Evolutionary conservation across 1,139 yeast species (phyloP).

Genomic region (Lodderomyces oxycetoniae): DNA sequence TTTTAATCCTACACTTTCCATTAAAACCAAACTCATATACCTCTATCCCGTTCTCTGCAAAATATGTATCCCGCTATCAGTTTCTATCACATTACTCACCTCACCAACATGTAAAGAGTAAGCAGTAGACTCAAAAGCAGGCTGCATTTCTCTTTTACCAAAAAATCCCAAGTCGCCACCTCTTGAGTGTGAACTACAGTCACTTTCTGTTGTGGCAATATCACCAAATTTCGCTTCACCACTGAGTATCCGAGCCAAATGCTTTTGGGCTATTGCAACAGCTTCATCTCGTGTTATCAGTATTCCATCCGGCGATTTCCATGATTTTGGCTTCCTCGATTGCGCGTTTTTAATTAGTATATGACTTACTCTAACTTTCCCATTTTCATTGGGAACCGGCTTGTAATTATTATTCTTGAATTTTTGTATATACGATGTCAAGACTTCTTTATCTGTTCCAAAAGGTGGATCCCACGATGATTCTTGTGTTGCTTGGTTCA

Average conservation of each 20-base stretch:
- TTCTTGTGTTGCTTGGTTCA: conserved; percentile 62
- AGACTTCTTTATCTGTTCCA: conserved; percentile 64
- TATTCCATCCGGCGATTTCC: conserved; percentile 69
- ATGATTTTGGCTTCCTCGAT: conserved; percentile 85
- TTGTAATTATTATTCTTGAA: conserved; percentile 51
- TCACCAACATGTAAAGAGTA: conserved; percentile 80
- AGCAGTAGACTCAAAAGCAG: conserved; percentile 84
- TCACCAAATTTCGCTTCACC: conserved; percentile 71
- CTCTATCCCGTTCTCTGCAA: conserved; percentile 75
- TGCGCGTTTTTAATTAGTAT: conserved; percentile 76
- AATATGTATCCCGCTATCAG: conserved; percentile 87
- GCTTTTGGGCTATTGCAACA: conserved; percentile 53
- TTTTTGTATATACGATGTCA: conserved; percentile 51
- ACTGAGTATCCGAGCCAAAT: conserved; percentile 55
- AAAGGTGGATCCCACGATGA: conserved; percentile 92
- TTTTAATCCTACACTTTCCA: neutral
- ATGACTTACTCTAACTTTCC: conserved; percentile 52
- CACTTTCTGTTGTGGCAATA: conserved; percentile 79
- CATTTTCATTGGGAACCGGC: conserved; percentile 53
- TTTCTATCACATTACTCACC: conserved; percentile 75
- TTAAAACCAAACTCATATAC: too few species aligned
- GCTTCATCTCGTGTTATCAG: conserved; percentile 84
- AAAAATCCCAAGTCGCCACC: conserved; percentile 93
- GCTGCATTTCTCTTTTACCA: conserved; percentile 92
- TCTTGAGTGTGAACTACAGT: conserved; percentile 79